phyloP scores from a whole-genome alignment of 129 eudicot species.

The Centrapalus pauciflorus region DNA sequence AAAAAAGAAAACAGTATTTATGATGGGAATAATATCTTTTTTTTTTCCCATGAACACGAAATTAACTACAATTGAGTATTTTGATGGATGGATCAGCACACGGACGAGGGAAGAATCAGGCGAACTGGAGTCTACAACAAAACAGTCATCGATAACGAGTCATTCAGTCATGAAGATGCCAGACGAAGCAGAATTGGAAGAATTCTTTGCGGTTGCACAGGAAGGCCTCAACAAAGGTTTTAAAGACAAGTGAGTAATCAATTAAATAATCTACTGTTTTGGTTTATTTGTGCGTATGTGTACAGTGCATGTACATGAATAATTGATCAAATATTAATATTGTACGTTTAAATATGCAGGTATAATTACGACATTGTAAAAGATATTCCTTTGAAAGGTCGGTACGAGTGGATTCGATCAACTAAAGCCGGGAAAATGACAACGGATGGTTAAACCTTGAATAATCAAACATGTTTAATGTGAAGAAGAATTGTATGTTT shows the following conservation, averaged over 20 bases:
- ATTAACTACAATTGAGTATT: no score
- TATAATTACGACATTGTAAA: constrained; percentile 74
- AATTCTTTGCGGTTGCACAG: constrained; percentile 61
- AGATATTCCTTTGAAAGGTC: constrained; percentile 73
- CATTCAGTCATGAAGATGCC: constrained; percentile 49
- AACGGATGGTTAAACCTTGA: constrained; percentile 1
- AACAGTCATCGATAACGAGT: constrained; percentile 15
- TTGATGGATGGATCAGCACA: constrained; percentile 16
- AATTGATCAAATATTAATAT: background rate
- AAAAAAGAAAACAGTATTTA: background rate
- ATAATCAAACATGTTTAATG: background rate
- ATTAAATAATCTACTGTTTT: background rate
- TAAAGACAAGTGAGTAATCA: constrained; percentile 44
- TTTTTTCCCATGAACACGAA: background rate
- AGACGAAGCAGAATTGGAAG: constrained; percentile 62
- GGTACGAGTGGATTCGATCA: constrained; percentile 76
- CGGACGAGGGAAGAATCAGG: constrained; percentile 40
- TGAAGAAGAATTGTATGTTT: constrained; percentile 7
- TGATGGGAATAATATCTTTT: constrained; percentile 2
- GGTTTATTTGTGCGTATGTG: no score
- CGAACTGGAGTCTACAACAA: constrained; percentile 38
- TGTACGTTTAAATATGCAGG: constrained; percentile 28
- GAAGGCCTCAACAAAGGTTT: constrained; percentile 47
- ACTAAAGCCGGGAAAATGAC: constrained; percentile 36
- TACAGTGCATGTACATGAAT: background rate